phyloP scores from a whole-genome alignment of 148 eudicot species.

The Spergularia marina region DNA sequence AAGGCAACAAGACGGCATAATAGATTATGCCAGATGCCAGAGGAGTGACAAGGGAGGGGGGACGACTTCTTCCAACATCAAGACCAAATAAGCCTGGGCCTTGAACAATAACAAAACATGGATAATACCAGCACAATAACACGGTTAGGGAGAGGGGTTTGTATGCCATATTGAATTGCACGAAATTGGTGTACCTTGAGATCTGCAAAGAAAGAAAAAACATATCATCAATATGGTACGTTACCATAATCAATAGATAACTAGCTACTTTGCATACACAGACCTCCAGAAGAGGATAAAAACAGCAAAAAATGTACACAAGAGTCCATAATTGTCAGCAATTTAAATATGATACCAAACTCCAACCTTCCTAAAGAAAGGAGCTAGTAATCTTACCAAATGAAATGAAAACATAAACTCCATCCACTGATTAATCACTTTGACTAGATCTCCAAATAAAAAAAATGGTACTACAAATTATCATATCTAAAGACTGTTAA shows the following conservation, averaged over 20 bases:
- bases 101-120: background rate
- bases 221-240: constrained; percentile 7
- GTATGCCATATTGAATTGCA: constrained; percentile 17
- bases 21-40: constrained; percentile 2
- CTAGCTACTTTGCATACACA: background rate
- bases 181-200: constrained; percentile 55
- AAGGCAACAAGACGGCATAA: background rate
- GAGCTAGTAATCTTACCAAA: background rate
- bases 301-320: background rate
- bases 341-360: background rate
- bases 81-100: background rate
- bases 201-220: constrained; percentile 52
- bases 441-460: background rate
- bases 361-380: background rate
- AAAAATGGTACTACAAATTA: background rate
- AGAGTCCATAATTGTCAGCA: background rate
- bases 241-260: too few relatives aligned
- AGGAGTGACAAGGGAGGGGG: background rate
- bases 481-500: background rate
- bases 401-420: background rate
- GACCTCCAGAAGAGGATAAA: background rate
- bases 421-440: background rate
- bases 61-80: background rate
- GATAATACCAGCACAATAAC: too few relatives aligned
- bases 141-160: background rate